These are phyloP conservation scores for Cenchrus fungigraminus DNA, from an alignment of 176 grass and related monocot genomes.

Conservation along the genomic window DNA sequence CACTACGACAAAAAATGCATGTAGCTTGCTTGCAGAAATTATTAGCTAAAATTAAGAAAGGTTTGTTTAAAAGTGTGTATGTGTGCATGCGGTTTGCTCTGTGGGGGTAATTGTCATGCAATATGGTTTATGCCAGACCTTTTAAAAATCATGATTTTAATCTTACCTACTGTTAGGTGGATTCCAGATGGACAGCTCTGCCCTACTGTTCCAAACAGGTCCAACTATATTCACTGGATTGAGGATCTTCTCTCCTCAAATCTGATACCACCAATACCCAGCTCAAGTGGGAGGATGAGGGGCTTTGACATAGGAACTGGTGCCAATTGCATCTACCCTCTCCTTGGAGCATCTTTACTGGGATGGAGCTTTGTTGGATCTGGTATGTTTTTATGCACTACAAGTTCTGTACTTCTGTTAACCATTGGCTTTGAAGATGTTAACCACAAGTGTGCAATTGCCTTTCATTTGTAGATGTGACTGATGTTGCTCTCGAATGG, in stretches of 20 bases:
- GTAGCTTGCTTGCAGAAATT: neutral
- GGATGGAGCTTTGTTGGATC: constrained; percentile 91
- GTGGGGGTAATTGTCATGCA: neutral
- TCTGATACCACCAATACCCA: constrained; percentile 62
- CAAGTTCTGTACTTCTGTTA: neutral
- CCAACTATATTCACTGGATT: constrained; percentile 96
- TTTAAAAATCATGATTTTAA: neutral
- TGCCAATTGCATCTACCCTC: constrained; percentile 96
- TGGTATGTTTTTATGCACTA: constrained; percentile 42
- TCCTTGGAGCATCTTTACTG: constrained; percentile 83
- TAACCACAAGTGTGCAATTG: neutral
- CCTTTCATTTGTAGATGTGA: constrained; percentile 72
- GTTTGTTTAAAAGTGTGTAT: constrained; percentile 4
- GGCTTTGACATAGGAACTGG: constrained; percentile 93
- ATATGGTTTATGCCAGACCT: neutral
- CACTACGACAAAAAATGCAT: neutral
- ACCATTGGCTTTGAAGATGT: neutral
- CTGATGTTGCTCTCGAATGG: constrained; percentile 87
- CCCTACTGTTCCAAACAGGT: constrained; percentile 91
- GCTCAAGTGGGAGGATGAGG: constrained; percentile 53
- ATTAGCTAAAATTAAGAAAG: neutral
- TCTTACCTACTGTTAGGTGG: constrained; percentile 66
- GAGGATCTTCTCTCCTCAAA: constrained; percentile 79
- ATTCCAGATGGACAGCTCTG: constrained; percentile 88
- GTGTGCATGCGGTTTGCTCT: neutral